Conservation (phyloP, 495 filamentous ascomycete species). For the Aspergillus carlsbadensis region DNA sequence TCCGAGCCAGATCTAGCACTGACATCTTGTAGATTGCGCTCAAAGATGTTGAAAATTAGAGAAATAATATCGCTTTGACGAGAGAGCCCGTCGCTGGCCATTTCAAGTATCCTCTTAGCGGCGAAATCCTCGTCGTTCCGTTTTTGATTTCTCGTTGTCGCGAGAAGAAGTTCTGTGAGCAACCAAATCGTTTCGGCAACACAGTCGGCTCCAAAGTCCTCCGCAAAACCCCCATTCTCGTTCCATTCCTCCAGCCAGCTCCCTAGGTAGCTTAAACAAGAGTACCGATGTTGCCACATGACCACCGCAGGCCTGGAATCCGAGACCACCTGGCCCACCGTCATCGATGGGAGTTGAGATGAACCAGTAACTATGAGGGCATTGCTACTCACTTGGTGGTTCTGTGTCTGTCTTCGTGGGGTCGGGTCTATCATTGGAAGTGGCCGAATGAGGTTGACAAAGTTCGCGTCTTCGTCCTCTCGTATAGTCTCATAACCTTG, state of each 20-base stretch:
- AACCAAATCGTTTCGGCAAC: constrained; percentile 64
- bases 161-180: constrained; percentile 54
- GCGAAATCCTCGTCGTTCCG: constrained; percentile 29
- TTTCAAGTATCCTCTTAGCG: constrained; percentile 59
- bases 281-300: constrained; percentile 70
- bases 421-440: constrained; percentile 40
- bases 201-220: constrained; percentile 43
- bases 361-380: constrained; percentile 40
- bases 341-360: constrained; percentile 55
- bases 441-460: constrained; percentile 40
- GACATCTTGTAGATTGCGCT: constrained; percentile 66
- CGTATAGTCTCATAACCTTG: constrained; percentile 68
- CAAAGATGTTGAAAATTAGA: constrained; percentile 81
- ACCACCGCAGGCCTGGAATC: constrained; percentile 65
- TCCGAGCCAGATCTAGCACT: constrained; percentile 51
- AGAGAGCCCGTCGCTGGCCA: constrained; percentile 71
- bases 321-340: constrained; percentile 67
- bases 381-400: constrained; percentile 22
- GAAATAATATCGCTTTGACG: constrained; percentile 74
- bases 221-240: constrained; percentile 36
- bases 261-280: constrained; percentile 73
- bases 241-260: constrained; percentile 64
- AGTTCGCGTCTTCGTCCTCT: constrained; percentile 82
- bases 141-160: constrained; percentile 27
- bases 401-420: constrained; percentile 20